A percentile compares a stretch with the other conserved stretches of the same genome.
phyloP scores from a whole-genome alignment of 768 basidiomycete genomes.

The Auricularia heimuer region DNA sequence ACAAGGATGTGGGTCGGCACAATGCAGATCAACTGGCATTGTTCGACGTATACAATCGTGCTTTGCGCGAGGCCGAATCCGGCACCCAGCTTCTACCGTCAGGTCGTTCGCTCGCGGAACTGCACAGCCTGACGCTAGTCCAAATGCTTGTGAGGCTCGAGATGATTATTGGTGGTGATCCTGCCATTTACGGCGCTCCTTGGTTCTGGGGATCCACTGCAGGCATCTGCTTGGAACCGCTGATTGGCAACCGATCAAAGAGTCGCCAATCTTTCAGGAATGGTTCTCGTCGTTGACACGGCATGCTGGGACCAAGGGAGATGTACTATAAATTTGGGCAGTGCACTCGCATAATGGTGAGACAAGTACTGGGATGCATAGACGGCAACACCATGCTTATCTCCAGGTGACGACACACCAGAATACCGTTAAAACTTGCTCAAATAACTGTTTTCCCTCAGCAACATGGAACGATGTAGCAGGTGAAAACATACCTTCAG shows the following conservation, averaged over 20 bases:
- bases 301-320: no score
- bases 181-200: neutral
- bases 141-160: no score
- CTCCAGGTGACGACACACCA: no score
- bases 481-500: no score
- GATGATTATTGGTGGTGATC: no score
- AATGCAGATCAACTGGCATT: neutral
- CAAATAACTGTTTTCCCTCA: no score
- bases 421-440: no score
- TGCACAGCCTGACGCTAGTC: neutral
- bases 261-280: neutral
- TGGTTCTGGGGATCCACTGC: neutral
- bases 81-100: neutral
- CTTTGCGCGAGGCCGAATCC: neutral
- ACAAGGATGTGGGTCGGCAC: neutral
- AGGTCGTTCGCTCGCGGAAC: neutral
- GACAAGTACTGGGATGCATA: no score
- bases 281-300: neutral
- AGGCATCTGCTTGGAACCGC: neutral
- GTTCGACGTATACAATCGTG: neutral
- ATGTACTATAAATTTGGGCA: no score
- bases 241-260: neutral
- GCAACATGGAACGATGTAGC: no score
- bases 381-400: no score
- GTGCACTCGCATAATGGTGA: no score